Evolutionary conservation across 129 eudicot species (phyloP).

Genomic region (Mikania micrantha): DNA sequence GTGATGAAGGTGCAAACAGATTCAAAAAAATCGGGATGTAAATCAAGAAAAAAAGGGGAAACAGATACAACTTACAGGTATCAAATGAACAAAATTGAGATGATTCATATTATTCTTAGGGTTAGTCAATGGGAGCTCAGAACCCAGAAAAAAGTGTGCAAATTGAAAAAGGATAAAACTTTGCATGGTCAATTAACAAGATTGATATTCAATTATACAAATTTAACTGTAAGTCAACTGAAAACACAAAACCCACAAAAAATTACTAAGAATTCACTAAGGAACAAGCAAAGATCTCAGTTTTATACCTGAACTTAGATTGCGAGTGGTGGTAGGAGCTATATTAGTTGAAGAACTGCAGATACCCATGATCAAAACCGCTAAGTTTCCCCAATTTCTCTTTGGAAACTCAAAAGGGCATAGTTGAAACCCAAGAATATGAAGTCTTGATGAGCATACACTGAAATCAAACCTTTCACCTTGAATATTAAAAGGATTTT

Average conservation of each 20-base stretch:
- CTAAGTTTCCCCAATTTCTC: not conserved
- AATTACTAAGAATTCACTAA: not conserved
- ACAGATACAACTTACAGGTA: not conserved
- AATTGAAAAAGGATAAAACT: not conserved
- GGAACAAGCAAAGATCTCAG: not conserved
- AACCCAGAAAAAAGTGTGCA: not conserved
- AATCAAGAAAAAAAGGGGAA: not conserved
- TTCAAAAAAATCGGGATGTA: not conserved
- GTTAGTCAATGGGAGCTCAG: conserved; percentile 9
- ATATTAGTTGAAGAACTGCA: conserved; percentile 34
- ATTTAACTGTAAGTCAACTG: not conserved
- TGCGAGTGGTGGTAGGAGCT: conserved; percentile 27
- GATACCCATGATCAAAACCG: conserved; percentile 36
- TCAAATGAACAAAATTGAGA: not conserved
- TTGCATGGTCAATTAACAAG: not conserved
- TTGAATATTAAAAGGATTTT: conserved; percentile 5
- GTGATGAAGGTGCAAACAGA: not conserved
- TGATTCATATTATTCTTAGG: not conserved
- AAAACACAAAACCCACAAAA: conserved; percentile 7
- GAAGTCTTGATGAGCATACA: conserved; percentile 15
- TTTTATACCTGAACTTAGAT: conserved; percentile 38
- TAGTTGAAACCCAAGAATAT: not conserved
- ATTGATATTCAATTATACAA: not conserved
- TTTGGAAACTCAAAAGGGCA: conserved; percentile 5
- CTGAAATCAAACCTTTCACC: too few species aligned